Evolutionary conservation across 164 flowering plant genomes (phyloP).

Genomic region (Liquidambar formosana): DNA sequence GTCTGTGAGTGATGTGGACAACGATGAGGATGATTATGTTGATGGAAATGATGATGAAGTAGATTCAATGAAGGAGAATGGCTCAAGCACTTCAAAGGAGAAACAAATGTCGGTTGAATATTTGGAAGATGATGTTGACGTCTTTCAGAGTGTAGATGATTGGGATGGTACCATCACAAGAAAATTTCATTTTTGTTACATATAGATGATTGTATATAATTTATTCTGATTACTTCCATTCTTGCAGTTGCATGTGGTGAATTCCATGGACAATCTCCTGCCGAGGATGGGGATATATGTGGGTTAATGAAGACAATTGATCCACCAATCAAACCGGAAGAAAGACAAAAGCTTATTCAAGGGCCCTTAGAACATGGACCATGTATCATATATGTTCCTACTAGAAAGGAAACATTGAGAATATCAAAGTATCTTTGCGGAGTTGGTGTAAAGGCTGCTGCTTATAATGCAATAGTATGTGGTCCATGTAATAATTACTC

Average conservation of each 20-base stretch:
- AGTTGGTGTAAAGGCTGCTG: slow-evolving; percentile 82
- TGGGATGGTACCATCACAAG: slow-evolving; percentile 81
- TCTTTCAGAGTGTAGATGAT: slow-evolving; percentile 60
- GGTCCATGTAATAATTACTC: too few relatives aligned
- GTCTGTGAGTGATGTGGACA: slow-evolving; percentile 19
- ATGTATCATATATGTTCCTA: slow-evolving; percentile 86
- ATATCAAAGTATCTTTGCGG: slow-evolving; percentile 58
- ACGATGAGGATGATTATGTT: slow-evolving; percentile 28
- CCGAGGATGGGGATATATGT: too few relatives aligned
- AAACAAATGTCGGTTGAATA: slow-evolving; percentile 65
- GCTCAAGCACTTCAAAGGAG: slow-evolving; percentile 26
- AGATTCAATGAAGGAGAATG: slow-evolving; percentile 19
- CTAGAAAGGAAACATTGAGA: slow-evolving; percentile 76
- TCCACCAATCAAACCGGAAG: slow-evolving; percentile 31
- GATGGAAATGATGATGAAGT: slow-evolving; percentile 34
- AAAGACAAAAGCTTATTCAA: slow-evolving; percentile 22
- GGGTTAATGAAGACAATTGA: slow-evolving; percentile 16
- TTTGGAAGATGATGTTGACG: slow-evolving; percentile 81
- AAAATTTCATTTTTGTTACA: too few relatives aligned
- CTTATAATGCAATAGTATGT: slow-evolving; percentile 84
- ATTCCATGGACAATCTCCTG: too few relatives aligned
- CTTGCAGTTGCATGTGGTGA: too few relatives aligned
- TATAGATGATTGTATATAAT: too few relatives aligned
- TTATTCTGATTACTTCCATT: too few relatives aligned
- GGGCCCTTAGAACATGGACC: slow-evolving; percentile 53